Conservation (phyloP, 2,329 filamentous ascomycete genomes). For the Epichloe gansuensis region DNA sequence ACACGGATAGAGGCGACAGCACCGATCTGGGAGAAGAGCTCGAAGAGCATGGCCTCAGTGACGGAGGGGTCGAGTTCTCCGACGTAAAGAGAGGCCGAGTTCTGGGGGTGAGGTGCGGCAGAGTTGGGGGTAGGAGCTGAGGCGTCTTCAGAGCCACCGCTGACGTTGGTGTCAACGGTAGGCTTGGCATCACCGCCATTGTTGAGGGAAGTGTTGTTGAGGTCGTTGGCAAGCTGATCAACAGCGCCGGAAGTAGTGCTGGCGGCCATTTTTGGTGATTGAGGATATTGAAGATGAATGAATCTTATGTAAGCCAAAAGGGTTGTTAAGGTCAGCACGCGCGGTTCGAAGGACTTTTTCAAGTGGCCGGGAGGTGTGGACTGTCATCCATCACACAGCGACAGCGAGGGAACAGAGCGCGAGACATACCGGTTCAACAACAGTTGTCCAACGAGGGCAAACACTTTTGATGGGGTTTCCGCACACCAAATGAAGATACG, state of each 20-base stretch:
- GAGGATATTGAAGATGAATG: slow-evolving; percentile 6
- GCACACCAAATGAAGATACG: slow-evolving; percentile 1
- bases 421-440: slow-evolving; percentile 3
- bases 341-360: neutral
- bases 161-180: slow-evolving; percentile 63
- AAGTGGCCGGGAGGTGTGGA: neutral
- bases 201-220: slow-evolving; percentile 58
- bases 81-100: slow-evolving; percentile 96
- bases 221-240: slow-evolving; percentile 71
- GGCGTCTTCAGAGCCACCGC: slow-evolving; percentile 39
- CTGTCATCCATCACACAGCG: slow-evolving; percentile 4
- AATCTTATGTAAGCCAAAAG: neutral
- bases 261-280: slow-evolving; percentile 43
- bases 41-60: slow-evolving; percentile 99
- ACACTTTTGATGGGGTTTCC: neutral
- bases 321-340: slow-evolving; percentile 1
- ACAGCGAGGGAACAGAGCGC: neutral
- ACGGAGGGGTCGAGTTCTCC: slow-evolving; percentile 96
- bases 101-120: slow-evolving; percentile 66
- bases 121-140: slow-evolving; percentile 61
- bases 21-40: slow-evolving; percentile 98
- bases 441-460: neutral
- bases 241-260: slow-evolving; percentile 47
- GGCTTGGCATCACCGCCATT: slow-evolving; percentile 53
- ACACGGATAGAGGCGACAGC: slow-evolving; percentile 98